phyloP scores from a whole-genome alignment of 2,329 filamentous ascomycete species.

The Lecanosticta acicola region DNA sequence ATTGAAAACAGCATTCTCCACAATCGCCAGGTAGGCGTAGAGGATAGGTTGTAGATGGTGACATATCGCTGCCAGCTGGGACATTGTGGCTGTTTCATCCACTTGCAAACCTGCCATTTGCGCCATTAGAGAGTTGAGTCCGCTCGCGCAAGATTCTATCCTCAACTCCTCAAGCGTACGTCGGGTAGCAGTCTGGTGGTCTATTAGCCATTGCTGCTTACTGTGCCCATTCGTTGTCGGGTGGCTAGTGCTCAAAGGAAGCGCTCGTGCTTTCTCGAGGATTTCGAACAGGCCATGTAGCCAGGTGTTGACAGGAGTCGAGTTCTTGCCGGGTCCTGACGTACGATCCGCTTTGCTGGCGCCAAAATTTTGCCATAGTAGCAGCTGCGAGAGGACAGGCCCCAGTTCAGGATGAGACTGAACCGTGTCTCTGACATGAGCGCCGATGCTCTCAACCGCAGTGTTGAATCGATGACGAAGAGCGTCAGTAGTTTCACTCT shows the following conservation, averaged over 20 bases:
- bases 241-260: background rate
- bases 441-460: background rate
- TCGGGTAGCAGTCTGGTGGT: constrained; percentile 6
- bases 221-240: constrained; percentile 59
- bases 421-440: background rate
- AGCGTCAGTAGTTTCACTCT: background rate
- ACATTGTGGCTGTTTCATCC: background rate
- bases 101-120: background rate
- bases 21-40: constrained; percentile 63
- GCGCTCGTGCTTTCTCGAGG: background rate
- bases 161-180: background rate
- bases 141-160: background rate
- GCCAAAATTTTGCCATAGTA: too few relatives aligned
- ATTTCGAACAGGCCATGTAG: background rate
- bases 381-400: constrained; percentile 22
- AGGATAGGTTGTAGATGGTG: constrained; percentile 59
- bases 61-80: constrained; percentile 4
- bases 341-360: too few relatives aligned
- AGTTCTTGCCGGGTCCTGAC: too few relatives aligned
- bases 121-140: background rate
- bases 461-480: background rate
- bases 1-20: constrained; percentile 52
- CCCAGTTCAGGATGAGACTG: constrained; percentile 17
- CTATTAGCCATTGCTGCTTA: constrained; percentile 53
- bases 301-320: too few relatives aligned